Percentiles rank a stretch among this genome's conserved stretches.
Conservation (phyloP, 257 asterid species). For the Solanum medicagineum region DNA sequence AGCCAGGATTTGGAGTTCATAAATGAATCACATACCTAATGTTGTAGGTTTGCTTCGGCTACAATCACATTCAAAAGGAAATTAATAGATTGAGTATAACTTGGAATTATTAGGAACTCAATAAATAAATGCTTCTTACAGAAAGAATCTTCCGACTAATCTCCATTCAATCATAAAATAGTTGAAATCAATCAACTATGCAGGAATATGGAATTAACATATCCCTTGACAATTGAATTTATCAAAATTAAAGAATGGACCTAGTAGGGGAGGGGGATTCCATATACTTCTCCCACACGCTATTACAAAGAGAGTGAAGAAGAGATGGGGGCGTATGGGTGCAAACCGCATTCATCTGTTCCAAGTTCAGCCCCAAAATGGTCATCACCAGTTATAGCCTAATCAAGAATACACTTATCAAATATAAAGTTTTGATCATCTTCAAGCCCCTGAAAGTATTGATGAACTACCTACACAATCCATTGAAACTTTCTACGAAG, state of each 20-base stretch:
- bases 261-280: background rate
- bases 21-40: background rate
- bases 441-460: constrained; percentile 4
- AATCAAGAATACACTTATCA: background rate
- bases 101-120: background rate
- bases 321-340: constrained; percentile 7
- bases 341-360: background rate
- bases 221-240: background rate
- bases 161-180: background rate
- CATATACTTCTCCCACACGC: background rate
- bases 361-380: background rate
- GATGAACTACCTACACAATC: constrained; percentile 4
- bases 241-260: background rate
- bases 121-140: background rate
- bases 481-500: background rate
- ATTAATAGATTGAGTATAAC: background rate
- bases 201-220: background rate
- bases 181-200: background rate
- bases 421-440: background rate
- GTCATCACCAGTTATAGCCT: background rate
- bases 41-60: background rate
- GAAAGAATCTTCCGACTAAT: background rate
- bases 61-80: background rate
- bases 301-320: background rate
- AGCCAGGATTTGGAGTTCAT: background rate